Conservation (phyloP, 257 asterid genomes). For the Jaltomata sinuosa region DNA sequence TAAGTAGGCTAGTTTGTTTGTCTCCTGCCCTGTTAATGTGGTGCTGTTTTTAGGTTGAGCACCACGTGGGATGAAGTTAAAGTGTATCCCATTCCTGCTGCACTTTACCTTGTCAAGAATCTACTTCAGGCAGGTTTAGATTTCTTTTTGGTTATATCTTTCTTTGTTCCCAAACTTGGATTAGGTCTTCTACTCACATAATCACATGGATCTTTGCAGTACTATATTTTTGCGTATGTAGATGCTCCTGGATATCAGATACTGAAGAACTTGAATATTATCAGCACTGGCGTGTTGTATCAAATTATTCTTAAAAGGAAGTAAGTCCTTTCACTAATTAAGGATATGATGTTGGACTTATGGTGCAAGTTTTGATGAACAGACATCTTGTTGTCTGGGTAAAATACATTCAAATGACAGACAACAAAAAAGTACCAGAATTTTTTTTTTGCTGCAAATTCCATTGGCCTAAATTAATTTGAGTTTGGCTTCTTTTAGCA, state of each 20-base stretch:
- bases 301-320: slow-evolving; percentile 85
- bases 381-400: not conserved
- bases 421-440: not conserved
- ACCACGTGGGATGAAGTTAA: slow-evolving; percentile 91
- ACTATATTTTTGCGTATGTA: slow-evolving; percentile 90
- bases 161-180: not conserved
- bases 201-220: slow-evolving; percentile 49
- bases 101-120: slow-evolving; percentile 89
- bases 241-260: slow-evolving; percentile 99
- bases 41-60: slow-evolving; percentile 49
- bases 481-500: not conserved
- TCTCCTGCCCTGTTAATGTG: slow-evolving; percentile 3
- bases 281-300: slow-evolving; percentile 90
- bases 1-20: not conserved
- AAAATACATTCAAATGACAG: not conserved
- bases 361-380: not conserved
- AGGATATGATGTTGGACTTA: not conserved
- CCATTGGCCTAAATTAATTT: not conserved
- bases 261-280: slow-evolving; percentile 88
- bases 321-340: slow-evolving; percentile 37
- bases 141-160: not conserved
- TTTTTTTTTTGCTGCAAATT: not conserved
- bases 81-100: slow-evolving; percentile 96
- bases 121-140: slow-evolving; percentile 71
- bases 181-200: not conserved